These are phyloP conservation scores for Termitomyces bulborhizus DNA, from an alignment of 768 basidiomycete genomes.

Conservation along the genomic window DNA sequence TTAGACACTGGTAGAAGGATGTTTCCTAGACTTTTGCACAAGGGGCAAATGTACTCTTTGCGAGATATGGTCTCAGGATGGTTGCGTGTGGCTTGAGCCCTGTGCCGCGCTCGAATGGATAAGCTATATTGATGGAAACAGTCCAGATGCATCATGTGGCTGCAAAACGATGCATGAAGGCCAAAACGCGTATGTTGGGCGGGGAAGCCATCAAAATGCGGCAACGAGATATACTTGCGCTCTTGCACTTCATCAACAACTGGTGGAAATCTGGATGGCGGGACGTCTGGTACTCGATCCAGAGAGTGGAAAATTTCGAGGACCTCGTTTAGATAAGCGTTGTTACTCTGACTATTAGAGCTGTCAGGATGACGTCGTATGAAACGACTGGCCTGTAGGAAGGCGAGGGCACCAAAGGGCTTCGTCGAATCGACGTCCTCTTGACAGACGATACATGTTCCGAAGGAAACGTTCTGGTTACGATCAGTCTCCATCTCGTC, in stretches of 20 bases:
- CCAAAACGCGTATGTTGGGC: slow-evolving; percentile 74
- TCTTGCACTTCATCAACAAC: slow-evolving; percentile 42
- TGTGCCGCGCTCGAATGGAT: slow-evolving; percentile 83
- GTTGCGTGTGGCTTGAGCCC: slow-evolving; percentile 82
- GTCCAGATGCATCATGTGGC: slow-evolving; percentile 94
- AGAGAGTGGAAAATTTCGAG: slow-evolving; percentile 57
- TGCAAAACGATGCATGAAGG: slow-evolving; percentile 82
- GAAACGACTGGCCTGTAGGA: slow-evolving; percentile 84
- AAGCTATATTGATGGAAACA: slow-evolving; percentile 89
- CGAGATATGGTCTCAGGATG: slow-evolving; percentile 94
- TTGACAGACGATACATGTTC: slow-evolving; percentile 98
- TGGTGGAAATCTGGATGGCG: slow-evolving; percentile 41
- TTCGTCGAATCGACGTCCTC: slow-evolving; percentile 74
- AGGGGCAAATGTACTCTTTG: slow-evolving; percentile 92
- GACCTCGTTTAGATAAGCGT: slow-evolving; percentile 65
- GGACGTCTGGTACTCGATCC: slow-evolving; percentile 41
- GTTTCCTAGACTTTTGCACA: slow-evolving; percentile 96
- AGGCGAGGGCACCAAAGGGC: slow-evolving; percentile 80
- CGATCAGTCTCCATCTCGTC: slow-evolving; percentile 52
- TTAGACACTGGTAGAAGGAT: slow-evolving; percentile 79
- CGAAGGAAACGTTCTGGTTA: slow-evolving; percentile 54
- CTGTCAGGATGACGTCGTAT: slow-evolving; percentile 74
- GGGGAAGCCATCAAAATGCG: slow-evolving; percentile 73
- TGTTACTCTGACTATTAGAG: slow-evolving; percentile 41
- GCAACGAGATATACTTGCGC: slow-evolving; percentile 29